A percentile compares a stretch with the other conserved stretches of the same genome.
phyloP scores from a whole-genome alignment of 805 yeast species.

The Scheffersomyces lignosus region DNA sequence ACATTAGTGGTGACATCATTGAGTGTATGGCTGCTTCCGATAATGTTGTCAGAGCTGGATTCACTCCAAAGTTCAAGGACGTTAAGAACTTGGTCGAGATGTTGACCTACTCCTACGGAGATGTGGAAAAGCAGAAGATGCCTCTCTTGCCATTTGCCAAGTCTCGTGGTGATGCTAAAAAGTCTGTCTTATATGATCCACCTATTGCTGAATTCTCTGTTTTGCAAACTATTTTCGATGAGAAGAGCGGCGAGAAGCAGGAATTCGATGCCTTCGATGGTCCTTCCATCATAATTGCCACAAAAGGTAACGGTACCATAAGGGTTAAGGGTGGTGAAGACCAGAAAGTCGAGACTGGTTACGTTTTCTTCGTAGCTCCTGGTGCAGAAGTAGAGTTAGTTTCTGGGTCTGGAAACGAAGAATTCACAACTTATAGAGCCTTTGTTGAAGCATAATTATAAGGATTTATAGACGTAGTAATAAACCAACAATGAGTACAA shows the following conservation, averaged over 20 bases:
- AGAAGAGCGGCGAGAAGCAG: constrained; percentile 49
- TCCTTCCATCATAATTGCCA: constrained; percentile 83
- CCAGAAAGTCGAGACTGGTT: constrained; percentile 62
- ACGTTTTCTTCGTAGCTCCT: constrained; percentile 84
- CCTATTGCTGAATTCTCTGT: constrained; percentile 97
- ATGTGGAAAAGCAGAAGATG: constrained; percentile 94
- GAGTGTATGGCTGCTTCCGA: constrained; percentile 99
- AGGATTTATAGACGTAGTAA: no score
- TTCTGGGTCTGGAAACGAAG: constrained; percentile 44
- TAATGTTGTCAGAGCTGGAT: constrained; percentile 97
- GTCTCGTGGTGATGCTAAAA: constrained; percentile 62
- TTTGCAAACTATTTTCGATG: constrained; percentile 69
- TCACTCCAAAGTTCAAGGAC: constrained; percentile 99
- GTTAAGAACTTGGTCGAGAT: constrained; percentile 84
- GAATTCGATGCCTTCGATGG: constrained; percentile 66
- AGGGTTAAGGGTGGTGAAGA: constrained; percentile 40
- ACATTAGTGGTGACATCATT: constrained; percentile 93
- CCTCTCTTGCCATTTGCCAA: constrained; percentile 56
- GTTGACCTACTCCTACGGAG: constrained; percentile 86
- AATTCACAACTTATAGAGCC: constrained; percentile 85
- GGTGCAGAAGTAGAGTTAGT: constrained; percentile 61
- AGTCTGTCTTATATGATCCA: constrained; percentile 77
- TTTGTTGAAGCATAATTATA: constrained; percentile 63
- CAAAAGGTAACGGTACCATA: constrained; percentile 74
- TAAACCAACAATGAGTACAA: no score